phyloP scores from a whole-genome alignment of 805 yeast species.

The Schwanniomyces vanrijiae region DNA sequence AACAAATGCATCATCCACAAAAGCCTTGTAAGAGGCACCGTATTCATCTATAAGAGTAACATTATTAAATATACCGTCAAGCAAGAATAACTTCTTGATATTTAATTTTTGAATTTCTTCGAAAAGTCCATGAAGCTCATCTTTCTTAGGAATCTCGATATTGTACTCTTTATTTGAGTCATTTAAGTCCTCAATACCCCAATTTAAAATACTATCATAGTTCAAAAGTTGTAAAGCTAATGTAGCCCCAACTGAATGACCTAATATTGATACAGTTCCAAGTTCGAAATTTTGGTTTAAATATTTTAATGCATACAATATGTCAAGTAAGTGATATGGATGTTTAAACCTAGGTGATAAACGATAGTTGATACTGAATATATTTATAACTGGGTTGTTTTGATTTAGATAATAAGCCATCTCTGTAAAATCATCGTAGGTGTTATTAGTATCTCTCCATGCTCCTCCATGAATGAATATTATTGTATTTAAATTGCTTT shows the following conservation, averaged over 20 bases:
- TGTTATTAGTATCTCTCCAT: constrained; percentile 73
- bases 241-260: constrained; percentile 85
- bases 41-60: constrained; percentile 55
- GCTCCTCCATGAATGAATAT: constrained; percentile 87
- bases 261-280: constrained; percentile 38
- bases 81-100: constrained; percentile 19
- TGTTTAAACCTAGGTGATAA: constrained; percentile 61
- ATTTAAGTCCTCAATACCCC: constrained; percentile 9
- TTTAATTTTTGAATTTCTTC: not conserved
- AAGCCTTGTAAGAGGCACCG: constrained; percentile 50
- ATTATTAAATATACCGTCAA: constrained; percentile 74
- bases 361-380: constrained; percentile 56
- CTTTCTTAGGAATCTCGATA: not conserved
- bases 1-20: constrained; percentile 60
- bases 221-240: constrained; percentile 54
- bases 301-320: constrained; percentile 41
- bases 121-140: not conserved
- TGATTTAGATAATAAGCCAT: constrained; percentile 19
- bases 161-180: not conserved
- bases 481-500: constrained; percentile 23
- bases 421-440: constrained; percentile 52
- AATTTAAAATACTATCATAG: constrained; percentile 15
- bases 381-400: constrained; percentile 9
- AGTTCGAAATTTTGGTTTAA: constrained; percentile 22
- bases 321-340: constrained; percentile 63